These are phyloP conservation scores for Euphorbia peplus DNA, from an alignment of 345 rosid genomes.

Conservation along the genomic window DNA sequence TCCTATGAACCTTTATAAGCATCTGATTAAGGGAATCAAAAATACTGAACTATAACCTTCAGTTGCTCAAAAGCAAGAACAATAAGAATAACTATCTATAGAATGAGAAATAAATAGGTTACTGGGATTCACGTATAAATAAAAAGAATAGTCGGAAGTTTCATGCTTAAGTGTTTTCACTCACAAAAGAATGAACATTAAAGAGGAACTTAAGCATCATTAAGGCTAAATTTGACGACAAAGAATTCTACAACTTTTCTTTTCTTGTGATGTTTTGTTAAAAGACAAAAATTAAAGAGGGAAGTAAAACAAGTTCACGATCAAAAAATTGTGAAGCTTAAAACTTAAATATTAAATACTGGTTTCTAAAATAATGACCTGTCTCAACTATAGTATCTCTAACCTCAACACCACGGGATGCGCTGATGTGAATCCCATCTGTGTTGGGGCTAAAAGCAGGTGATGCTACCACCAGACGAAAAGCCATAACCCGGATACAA, in stretches of 20 bases:
- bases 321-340: neutral
- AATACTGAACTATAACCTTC: neutral
- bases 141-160: too few relatives aligned
- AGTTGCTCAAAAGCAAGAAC: neutral
- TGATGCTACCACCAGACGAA: slow-evolving; percentile 50
- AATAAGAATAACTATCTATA: neutral
- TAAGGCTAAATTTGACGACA: neutral
- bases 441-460: slow-evolving; percentile 83
- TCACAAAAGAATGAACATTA: too few relatives aligned
- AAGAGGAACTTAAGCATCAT: neutral
- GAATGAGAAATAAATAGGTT: neutral
- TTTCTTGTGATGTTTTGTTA: neutral
- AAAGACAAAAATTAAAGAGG: neutral
- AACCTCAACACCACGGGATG: slow-evolving; percentile 58
- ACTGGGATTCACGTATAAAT: neutral
- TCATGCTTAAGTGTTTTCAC: too few relatives aligned
- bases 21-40: neutral
- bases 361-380: slow-evolving; percentile 39
- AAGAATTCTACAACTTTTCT: neutral
- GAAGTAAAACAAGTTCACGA: neutral
- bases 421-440: slow-evolving; percentile 85
- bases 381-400: slow-evolving; percentile 56
- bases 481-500: slow-evolving; percentile 52
- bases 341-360: slow-evolving; percentile 4
- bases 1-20: neutral